phyloP scores from a whole-genome alignment of 2,329 filamentous ascomycete species.

The Samsoniella hepiali region DNA sequence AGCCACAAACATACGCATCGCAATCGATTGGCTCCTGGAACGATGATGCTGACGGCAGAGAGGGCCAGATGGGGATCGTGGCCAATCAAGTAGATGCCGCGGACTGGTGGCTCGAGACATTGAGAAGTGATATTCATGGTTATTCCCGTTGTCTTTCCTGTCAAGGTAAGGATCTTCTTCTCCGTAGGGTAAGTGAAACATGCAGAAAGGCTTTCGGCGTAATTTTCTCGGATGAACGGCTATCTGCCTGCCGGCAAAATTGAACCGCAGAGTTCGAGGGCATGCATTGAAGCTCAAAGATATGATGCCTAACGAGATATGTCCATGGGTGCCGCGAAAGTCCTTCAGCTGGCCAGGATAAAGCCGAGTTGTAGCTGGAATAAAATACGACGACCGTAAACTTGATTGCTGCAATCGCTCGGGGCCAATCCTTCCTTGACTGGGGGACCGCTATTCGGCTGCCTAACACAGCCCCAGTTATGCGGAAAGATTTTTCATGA shows the following conservation, averaged over 20 bases:
- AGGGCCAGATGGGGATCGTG: neutral
- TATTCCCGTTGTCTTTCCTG: constrained; percentile 5
- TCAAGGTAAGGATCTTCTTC: neutral
- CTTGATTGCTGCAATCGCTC: neutral
- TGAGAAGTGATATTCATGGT: neutral
- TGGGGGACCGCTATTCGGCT: neutral
- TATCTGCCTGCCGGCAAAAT: neutral
- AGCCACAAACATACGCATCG: constrained; percentile 10
- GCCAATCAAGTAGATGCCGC: constrained; percentile 9
- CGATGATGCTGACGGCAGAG: neutral
- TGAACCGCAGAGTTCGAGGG: neutral
- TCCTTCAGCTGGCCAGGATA: neutral
- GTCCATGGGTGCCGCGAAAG: neutral
- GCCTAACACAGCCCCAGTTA: neutral
- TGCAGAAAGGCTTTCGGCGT: neutral
- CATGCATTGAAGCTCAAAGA: neutral
- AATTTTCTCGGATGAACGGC: constrained; percentile 11
- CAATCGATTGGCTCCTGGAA: constrained; percentile 2
- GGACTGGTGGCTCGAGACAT: neutral
- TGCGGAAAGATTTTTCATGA: neutral
- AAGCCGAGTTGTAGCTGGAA: neutral
- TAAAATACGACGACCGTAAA: neutral
- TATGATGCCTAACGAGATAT: neutral
- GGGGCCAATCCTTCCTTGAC: neutral
- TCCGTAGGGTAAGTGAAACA: neutral